A percentile compares a stretch with the other conserved stretches of the same genome.
These are phyloP conservation scores for Forsythia suspensa DNA, from an alignment of 257 asterid genomes.

Conservation along the genomic window DNA sequence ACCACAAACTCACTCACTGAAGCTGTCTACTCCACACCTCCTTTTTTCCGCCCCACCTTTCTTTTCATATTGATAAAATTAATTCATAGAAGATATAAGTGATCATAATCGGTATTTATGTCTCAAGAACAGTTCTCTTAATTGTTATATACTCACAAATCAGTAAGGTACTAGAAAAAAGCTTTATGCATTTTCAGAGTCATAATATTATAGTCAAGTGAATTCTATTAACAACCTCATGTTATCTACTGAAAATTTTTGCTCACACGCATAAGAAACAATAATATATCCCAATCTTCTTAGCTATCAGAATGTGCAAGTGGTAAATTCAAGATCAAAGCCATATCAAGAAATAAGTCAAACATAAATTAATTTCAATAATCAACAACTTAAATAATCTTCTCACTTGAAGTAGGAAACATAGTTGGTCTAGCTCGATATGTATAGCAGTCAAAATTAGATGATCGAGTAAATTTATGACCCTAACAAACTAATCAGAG, in stretches of 20 bases:
- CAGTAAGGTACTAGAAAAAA: neutral
- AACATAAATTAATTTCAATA: neutral
- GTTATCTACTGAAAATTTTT: neutral
- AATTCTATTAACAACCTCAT: neutral
- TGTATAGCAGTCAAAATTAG: neutral
- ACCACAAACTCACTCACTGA: neutral
- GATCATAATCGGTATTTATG: neutral
- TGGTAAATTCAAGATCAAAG: neutral
- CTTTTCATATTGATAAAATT: neutral
- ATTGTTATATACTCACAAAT: neutral
- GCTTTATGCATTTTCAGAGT: neutral
- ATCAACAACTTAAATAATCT: neutral
- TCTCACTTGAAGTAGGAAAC: neutral
- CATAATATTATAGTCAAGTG: neutral
- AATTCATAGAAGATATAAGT: neutral
- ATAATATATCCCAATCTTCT: neutral
- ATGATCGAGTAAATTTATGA: neutral
- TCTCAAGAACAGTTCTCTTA: neutral
- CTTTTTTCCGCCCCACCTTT: neutral
- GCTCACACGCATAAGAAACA: neutral
- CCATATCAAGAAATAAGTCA: neutral
- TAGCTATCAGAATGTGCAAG: neutral
- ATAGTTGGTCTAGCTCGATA: neutral
- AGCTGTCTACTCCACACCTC: neutral
- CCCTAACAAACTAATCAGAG: neutral